Percentiles rank a stretch among this genome's conserved stretches.
Evolutionary conservation across 331 rosid species (phyloP).

Genomic region (Stylosanthes scabra): DNA sequence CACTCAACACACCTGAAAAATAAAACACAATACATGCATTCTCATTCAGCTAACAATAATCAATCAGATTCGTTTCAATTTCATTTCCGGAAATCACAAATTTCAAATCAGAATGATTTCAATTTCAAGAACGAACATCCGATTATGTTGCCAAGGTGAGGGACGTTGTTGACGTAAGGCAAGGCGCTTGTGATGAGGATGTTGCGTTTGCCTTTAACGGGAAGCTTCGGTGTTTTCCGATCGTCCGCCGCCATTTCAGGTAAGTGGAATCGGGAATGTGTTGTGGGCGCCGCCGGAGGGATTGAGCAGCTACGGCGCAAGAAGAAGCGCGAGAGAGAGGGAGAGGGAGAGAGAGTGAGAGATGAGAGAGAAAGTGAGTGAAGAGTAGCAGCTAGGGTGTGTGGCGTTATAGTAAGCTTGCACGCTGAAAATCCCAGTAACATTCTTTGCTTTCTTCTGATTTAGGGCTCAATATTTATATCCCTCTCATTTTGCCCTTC

Average conservation of each 20-base stretch:
- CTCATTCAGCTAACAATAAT: background rate
- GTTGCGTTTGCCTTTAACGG: conserved; percentile 79
- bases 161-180: conserved; percentile 94
- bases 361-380: too few relatives aligned
- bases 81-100: background rate
- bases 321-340: conserved; percentile 5
- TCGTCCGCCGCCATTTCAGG: conserved; percentile 30
- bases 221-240: conserved; percentile 59
- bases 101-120: conserved; percentile 6
- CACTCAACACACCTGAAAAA: conserved; percentile 65
- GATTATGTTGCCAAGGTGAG: conserved; percentile 93
- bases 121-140: conserved; percentile 65
- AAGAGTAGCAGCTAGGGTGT: background rate
- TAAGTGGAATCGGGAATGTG: background rate
- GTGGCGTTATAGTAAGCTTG: background rate
- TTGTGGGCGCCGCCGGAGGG: background rate
- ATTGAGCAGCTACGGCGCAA: conserved; percentile 20
- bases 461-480: background rate
- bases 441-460: background rate
- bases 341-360: background rate
- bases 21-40: background rate
- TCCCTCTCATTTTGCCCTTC: background rate
- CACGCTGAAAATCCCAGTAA: background rate
- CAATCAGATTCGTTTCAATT: background rate
- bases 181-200: conserved; percentile 93